Percentiles rank a stretch among this genome's conserved stretches.
These are phyloP conservation scores for Diaporthe sp. DNA, from an alignment of 2,329 filamentous ascomycete species.

Conservation along the genomic window DNA sequence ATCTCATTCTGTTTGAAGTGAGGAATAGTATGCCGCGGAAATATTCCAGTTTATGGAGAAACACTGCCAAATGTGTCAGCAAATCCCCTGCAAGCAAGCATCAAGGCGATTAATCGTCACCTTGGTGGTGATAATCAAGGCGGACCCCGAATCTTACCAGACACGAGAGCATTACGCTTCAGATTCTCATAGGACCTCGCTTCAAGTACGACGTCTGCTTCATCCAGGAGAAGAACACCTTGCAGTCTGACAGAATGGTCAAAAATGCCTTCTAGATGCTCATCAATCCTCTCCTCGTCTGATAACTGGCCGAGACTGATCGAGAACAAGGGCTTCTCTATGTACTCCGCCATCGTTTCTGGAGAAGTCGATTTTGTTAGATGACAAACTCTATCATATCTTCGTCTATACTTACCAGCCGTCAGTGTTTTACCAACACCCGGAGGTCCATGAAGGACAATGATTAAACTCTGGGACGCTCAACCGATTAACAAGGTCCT, in stretches of 20 bases:
- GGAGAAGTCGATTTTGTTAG: neutral
- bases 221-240: neutral
- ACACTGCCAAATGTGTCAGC: neutral
- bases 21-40: neutral
- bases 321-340: neutral
- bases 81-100: neutral
- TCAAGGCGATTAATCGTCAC: neutral
- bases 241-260: neutral
- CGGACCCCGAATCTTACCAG: neutral
- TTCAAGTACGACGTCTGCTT: constrained; percentile 11
- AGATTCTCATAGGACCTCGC: neutral
- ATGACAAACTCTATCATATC: neutral
- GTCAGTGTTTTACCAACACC: neutral
- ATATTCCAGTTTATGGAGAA: neutral
- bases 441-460: neutral
- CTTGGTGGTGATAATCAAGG: too few species aligned
- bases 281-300: neutral
- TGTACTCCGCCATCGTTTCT: neutral
- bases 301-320: neutral
- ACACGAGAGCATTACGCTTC: neutral
- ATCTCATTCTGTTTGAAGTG: neutral
- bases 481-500: neutral
- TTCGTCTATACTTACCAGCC: neutral
- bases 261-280: neutral
- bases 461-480: neutral